Base-by-base conservation (phyloP, 1,284 basidiomycete species). In the Sphaerobolus stellatus region DNA sequence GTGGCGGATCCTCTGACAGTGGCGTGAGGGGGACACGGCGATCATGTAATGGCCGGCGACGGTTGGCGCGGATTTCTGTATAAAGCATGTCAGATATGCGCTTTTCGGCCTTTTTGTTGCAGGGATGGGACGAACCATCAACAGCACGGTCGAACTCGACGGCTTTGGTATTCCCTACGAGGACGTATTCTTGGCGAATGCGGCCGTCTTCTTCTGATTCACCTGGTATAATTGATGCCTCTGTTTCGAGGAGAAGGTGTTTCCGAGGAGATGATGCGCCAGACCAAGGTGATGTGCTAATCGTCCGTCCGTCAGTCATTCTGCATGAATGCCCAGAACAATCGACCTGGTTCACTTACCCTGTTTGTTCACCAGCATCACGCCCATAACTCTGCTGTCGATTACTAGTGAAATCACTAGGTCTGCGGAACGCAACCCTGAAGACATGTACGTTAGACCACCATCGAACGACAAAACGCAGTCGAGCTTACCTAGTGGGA, bases 181-280 rank as follows among this genome's bases (percentile, higher is more conserved):
- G 75, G 1, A 91, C 89, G 59, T 92, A 92, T 63, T 91, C 89
- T 43, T 84, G 75, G 25, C 88, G 73, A 20, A 90, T 73, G 40
- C 84, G 71, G 0, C 86, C 87, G 65, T 90, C 88, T 65, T 90
- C 88, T 63, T 90, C 88, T 0, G 84, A 86, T 68, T 90, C 88
- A 5, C 88, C 88, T n/a, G 87, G 87, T 50, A 90, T 89, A 51
- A 81, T 69, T 0, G 87, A 88, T 1, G 77, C 81, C 56, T 90
- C 87, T 0, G 79, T 78, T 54, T 67, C 72, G 0, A 59, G 61
- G 34, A 47, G 46, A 2, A 59, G 44, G n/a, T n/a, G n/a, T n/a
- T n/a, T 24, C 48, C 31, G 40, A 52, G 31, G 28, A 30, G 53
- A 46, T 56, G 58, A 36, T 33, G 48, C 18, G 41, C 45, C 24